Base-by-base conservation (phyloP, 257 asterid species). In the Solanum chmielewskii region DNA sequence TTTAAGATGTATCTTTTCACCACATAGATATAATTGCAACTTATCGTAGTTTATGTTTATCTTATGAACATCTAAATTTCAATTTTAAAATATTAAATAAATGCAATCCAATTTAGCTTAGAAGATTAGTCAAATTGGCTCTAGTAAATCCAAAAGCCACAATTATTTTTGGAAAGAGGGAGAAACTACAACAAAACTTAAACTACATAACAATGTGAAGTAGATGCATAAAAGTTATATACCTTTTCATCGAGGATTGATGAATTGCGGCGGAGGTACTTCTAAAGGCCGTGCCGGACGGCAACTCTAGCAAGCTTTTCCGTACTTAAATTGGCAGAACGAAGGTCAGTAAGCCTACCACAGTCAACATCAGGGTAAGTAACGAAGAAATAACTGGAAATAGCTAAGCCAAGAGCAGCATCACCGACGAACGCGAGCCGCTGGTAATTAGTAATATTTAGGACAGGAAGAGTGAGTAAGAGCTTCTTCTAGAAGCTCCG, bases 221-320 rank as follows among this genome's bases (percentile, higher is more conserved):
- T 27, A 68, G 31, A 25, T 68, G 33, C 21, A 68, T 13, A 29
- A 7, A 29, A 14, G 35, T 18, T 69, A 69, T 15, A 18, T 69
- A 69, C 76, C 76, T 69, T 69, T 31, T 69, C 76, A 69, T 69
- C 76, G 13, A 69, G 76, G 42, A 69, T 31, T 69, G 90, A 18
- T 14, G 93, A 90, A 85, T 93, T 92, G 87, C 92, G 98, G 31
- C 98, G 94, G 27, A 96, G 90, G 77, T 89, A 94, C 73, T 82
- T 90, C 76, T 95, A 91, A 6, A 96, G 92, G 10, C 89, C 90
- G 83, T 92, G 95, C 23, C 88, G 91, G 49, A 96, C 98, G 35
- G 99, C 94, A 11, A 93, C 96, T 27, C 98, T 95, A 1, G 98
- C 99, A 39, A 96, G 94, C 85, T 92, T 95, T 93, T 96, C 99